These are phyloP conservation scores for Musa itinerans DNA, from an alignment of 176 grass and related monocot species.

Conservation along the genomic window DNA sequence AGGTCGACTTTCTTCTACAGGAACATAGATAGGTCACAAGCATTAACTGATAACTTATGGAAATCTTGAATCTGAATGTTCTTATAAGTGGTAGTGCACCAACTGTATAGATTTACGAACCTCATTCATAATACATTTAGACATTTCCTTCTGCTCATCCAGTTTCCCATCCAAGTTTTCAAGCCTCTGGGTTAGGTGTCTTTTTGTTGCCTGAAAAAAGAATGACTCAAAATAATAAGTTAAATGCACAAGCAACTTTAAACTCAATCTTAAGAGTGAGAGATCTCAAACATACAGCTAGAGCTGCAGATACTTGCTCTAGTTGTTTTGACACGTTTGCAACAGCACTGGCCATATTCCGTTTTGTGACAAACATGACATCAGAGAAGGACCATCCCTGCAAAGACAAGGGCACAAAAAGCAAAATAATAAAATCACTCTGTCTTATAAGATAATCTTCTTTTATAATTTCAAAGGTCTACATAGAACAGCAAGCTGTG, in stretches of 20 bases:
- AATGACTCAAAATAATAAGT: slow-evolving; percentile 3
- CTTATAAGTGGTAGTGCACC: background rate
- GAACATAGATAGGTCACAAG: background rate
- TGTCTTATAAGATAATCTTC: background rate
- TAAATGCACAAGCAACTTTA: background rate
- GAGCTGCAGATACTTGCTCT: slow-evolving; percentile 71
- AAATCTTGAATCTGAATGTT: background rate
- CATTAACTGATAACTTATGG: background rate
- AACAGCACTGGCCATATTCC: slow-evolving; percentile 79
- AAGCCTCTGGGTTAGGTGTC: slow-evolving; percentile 64
- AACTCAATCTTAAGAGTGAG: background rate
- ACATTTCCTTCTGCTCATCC: slow-evolving; percentile 74
- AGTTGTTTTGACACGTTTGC: slow-evolving; percentile 85
- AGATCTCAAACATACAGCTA: slow-evolving; percentile 50
- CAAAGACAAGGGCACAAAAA: background rate
- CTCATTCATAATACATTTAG: slow-evolving; percentile 77
- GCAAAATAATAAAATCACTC: background rate
- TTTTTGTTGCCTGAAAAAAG: slow-evolving; percentile 69
- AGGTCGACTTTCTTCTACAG: background rate
- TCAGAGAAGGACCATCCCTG: slow-evolving; percentile 88
- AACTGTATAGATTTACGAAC: slow-evolving; percentile 22
- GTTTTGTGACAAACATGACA: slow-evolving; percentile 95
- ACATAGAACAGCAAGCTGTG: background rate
- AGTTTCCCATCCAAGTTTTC: slow-evolving; percentile 94
- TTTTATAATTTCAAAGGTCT: background rate